Base-by-base conservation (phyloP, 164 flowering plant genomes). In the Vitis riparia region DNA sequence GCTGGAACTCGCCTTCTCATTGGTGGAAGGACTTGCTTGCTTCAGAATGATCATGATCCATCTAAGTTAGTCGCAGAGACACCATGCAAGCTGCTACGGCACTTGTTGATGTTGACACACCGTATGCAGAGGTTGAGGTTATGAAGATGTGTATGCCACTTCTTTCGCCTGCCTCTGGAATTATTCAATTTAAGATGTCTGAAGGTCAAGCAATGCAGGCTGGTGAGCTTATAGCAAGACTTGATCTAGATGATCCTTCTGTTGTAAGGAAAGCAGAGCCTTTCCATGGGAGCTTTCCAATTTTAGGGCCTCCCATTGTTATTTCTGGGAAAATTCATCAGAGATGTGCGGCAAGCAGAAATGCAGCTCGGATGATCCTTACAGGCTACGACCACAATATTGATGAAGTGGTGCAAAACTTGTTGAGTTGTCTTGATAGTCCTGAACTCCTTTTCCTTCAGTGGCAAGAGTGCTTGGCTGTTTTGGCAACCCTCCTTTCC, bases 121-220 rank as follows among this genome's bases (percentile, higher is more conserved):
- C 99, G 48, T 93, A 91, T 83, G 98, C 98, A 58, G 99, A 96
- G 75, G 99, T 96, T 66, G 99, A 96, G 81, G 99, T 96, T 64
- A 96, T 96, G 99, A 96, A 96, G 82, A 96, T 96, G 99, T 96
- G 99, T 64, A 96, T 96, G 99, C 99, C 99, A 23, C 94, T 96
- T 76, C 88, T 96, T 75, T 86, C 95, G 69, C 99, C 99, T 73
- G 97, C 99, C 81, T 85, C 98, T 64, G 99, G 99, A 73, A 73
- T 80, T 8, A 83, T 96, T 64, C 97, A 87, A 23, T 89, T 93
- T 75, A 76, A 84, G 73, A 80, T 93, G 89, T 86, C 98, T 37
- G 99, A 96, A 89, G 99, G 99, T 71, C 97, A 93, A 79, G 93
- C 99, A 29, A 91, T 96, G 97, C 97, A 93, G 99, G 97, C 96